A percentile compares a stretch with the other conserved stretches of the same genome.
phyloP scores from a whole-genome alignment of 2,329 filamentous ascomycete species.

The Aspergillus viridinutans region DNA sequence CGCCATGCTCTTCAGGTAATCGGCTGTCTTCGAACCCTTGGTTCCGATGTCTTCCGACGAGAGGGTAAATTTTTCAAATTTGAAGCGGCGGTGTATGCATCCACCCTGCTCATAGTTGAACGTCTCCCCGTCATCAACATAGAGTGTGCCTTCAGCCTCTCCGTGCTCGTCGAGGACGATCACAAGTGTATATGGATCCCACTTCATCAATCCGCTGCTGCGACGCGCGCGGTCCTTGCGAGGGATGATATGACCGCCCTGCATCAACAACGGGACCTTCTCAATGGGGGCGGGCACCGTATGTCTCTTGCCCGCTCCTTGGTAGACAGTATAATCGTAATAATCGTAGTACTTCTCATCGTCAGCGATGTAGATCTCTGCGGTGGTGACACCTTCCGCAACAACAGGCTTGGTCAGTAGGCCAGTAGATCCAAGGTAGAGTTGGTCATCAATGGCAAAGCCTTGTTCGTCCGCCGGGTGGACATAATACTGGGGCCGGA shows the following conservation, averaged over 20 bases:
- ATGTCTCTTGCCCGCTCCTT: slow-evolving; percentile 65
- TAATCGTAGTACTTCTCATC: slow-evolving; percentile 92
- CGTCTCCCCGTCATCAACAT: slow-evolving; percentile 88
- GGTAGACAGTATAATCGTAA: slow-evolving; percentile 76
- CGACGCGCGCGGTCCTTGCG: slow-evolving; percentile 84
- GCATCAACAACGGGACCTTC: slow-evolving; percentile 85
- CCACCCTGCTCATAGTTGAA: slow-evolving; percentile 83
- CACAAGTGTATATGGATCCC: slow-evolving; percentile 91
- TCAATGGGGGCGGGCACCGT: slow-evolving; percentile 75
- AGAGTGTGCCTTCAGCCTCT: slow-evolving; percentile 75
- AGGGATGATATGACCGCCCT: slow-evolving; percentile 85
- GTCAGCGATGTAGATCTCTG: slow-evolving; percentile 83
- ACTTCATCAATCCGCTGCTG: slow-evolving; percentile 83
- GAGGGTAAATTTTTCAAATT: slow-evolving; percentile 58
- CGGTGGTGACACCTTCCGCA: slow-evolving; percentile 65
- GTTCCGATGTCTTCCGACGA: slow-evolving; percentile 63
- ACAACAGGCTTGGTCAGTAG: slow-evolving; percentile 90
- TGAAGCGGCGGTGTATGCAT: slow-evolving; percentile 81
- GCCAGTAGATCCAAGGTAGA: slow-evolving; percentile 84
- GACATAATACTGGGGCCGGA: slow-evolving; percentile 89
- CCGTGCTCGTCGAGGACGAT: slow-evolving; percentile 65
- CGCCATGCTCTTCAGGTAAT: slow-evolving; percentile 75
- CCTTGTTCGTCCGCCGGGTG: slow-evolving; percentile 81
- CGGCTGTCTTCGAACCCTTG: slow-evolving; percentile 60
- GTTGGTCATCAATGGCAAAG: slow-evolving; percentile 87